Base-by-base conservation (phyloP, 2,329 filamentous ascomycete genomes). In the Gaeumannomyces sp. region DNA sequence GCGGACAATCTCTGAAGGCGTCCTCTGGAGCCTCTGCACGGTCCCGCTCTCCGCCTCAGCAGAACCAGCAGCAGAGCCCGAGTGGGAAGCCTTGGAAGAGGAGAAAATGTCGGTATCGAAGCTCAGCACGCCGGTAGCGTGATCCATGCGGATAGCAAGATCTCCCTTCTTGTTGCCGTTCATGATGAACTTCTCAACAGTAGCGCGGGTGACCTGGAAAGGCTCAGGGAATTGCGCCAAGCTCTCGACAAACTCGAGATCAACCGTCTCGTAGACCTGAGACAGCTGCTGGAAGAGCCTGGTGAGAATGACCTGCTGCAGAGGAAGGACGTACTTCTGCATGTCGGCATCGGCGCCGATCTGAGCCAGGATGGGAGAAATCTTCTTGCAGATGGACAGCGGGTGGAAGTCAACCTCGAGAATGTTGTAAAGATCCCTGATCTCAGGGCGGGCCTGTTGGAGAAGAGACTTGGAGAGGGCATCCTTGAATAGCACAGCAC, bases 181-280 rank as follows among this genome's bases (percentile, higher is more conserved):
- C 95, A 99, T 99, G 84, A 99, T 98, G 84, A 99, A 99, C 82
- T 98, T 99, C 83, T 99, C 95, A 70, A 99, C 96, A 67, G 92
- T 96, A 70, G 89, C 88, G 64, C 91, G 89, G 68, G 86, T 90
- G 70, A 98, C 93, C 79, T 97, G 90, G 85, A 96, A 98, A 58
- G 95, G 92, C 76, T 96, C 93, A 13, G 95, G 95, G 84, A 99
- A 99, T 74, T 95, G 86, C 68, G 95, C 95, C 64, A 99, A 89
- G 73, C 91, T 89, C 76, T 97, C 90, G 60, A 99, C 94, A 72
- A 98, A 98, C 72, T 87, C 86, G 67, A 99, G 85, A 76, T 98
- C 93, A 65, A 99, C 94, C 60, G 95, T 97, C 79, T 98, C 96
- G 80, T 99, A 99, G 64, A 99, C 95, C 78, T 99, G 95, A 57